Base-by-base conservation (phyloP, 768 basidiomycete genomes). In the Suillus subaureus region DNA sequence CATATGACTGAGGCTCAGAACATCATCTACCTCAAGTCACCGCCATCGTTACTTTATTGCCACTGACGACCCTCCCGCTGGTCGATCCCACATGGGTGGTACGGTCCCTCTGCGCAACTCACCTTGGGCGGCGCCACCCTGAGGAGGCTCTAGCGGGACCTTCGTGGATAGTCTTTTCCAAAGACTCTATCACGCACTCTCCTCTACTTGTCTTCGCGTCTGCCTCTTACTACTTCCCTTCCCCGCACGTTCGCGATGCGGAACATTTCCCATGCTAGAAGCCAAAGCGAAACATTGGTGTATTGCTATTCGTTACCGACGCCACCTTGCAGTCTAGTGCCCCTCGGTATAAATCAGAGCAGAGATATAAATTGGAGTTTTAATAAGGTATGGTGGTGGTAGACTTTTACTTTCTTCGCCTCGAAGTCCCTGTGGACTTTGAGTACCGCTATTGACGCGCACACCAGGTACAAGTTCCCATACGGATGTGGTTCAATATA, bases 201-300 rank as follows among this genome's bases (percentile, higher is more conserved):
- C 65, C 39, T 45, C 68, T 3, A 63, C 64, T n/a, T 72, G 55
- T 35, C 65, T 73, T 52, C 72, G 61, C 7, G 47, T 63, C 39
- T 64, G 70, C 42, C 64, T 68, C 63, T 55, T 45, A 6, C n/a
- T n/a, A n/a, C 54, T 68, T 37, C 62, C 33, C 15, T 31, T 66
- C 1, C 69, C 70, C 4, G 28, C 28, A 18, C 70, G 40, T 37
- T 72, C 67, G 65, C 63, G 45, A 31, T 69, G 69, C 37, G 64
- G 64, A 12, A 61, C 63, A 26, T 77, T 77, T 39, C 61, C 67
- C n/a, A 76, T 67, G 0, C 63, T 68, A 43, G 63, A 61, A 42
- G 73, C 69, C 4, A 70, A 80, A 67, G 70, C 72, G 52, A 68
- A 57, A 42, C 79, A 78, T 56, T 79, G 78, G 78, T 67, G 68